Percentiles rank a stretch among this genome's conserved stretches.
phyloP scores from a whole-genome alignment of 768 basidiomycete genomes.

The Pisolithus microcarpus region DNA sequence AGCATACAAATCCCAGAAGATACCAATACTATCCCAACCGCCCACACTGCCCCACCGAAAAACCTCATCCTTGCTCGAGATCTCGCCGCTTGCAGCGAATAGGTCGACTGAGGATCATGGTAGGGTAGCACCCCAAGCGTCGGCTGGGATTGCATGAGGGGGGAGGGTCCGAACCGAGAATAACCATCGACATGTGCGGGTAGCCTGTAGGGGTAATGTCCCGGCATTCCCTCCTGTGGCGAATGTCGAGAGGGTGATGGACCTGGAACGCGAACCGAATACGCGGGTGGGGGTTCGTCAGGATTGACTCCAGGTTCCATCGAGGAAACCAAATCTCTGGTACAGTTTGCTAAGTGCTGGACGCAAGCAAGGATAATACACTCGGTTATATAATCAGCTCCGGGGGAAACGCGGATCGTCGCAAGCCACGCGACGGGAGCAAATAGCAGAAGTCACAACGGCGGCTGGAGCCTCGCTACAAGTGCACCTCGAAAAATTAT shows the following conservation, averaged over 20 bases:
- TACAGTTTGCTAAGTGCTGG: too few species aligned
- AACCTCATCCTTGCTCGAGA: constrained; percentile 39
- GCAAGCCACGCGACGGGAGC: too few species aligned
- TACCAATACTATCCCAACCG: constrained; percentile 25
- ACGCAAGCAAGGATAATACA: too few species aligned
- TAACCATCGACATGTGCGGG: constrained; percentile 10
- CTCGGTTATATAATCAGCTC: too few species aligned
- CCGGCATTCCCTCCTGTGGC: constrained; percentile 8
- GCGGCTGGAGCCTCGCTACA: too few species aligned
- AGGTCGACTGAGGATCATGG: constrained; percentile 38
- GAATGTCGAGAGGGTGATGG: constrained; percentile 15
- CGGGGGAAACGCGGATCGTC: too few species aligned
- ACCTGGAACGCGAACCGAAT: background rate
- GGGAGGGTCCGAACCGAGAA: constrained; percentile 33
- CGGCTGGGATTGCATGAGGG: constrained; percentile 30
- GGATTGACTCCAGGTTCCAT: constrained; percentile 12
- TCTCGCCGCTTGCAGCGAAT: constrained; percentile 32
- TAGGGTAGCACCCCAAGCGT: constrained; percentile 30
- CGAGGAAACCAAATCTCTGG: background rate
- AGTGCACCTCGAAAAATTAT: too few species aligned
- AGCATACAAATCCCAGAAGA: constrained; percentile 19
- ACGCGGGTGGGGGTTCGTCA: constrained; percentile 18
- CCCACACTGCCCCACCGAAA: constrained; percentile 34
- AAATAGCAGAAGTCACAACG: too few species aligned
- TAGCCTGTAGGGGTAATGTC: constrained; percentile 8